Conservation (phyloP, 2,329 filamentous ascomycete species). For the Cadophora luteo-olivacea region DNA sequence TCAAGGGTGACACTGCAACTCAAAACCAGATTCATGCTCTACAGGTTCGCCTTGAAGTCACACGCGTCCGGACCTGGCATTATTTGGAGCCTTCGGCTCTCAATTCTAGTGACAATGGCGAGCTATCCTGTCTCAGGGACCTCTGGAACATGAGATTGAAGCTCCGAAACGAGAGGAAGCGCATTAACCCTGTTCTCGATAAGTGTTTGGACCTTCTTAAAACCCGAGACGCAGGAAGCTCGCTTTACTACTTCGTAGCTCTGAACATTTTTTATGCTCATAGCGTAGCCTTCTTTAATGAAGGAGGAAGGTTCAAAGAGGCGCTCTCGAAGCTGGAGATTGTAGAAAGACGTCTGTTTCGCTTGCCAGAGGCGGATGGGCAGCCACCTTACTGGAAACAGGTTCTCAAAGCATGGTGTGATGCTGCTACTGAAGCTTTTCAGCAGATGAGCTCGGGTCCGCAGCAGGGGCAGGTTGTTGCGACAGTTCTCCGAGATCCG, state of each 20-base stretch:
- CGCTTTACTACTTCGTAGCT: background rate
- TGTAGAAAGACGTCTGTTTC: background rate
- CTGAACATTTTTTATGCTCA: background rate
- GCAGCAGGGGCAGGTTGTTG: background rate
- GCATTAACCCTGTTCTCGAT: background rate
- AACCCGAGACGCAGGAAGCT: background rate
- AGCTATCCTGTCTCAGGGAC: background rate
- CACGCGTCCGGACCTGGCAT: background rate
- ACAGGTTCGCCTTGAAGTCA: background rate
- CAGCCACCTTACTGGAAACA: background rate
- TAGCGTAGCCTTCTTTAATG: background rate
- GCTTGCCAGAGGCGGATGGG: background rate
- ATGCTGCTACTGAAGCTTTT: background rate
- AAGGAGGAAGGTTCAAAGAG: background rate
- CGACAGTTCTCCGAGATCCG: background rate
- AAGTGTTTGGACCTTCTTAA: background rate
- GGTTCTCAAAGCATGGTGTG: background rate
- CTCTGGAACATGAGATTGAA: background rate
- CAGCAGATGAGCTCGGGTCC: background rate
- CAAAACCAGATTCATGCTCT: background rate
- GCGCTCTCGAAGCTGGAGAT: background rate
- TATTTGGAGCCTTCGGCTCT: background rate
- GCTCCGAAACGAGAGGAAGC: background rate
- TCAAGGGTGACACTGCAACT: background rate
- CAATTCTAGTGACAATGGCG: background rate